Evolutionary conservation across 306 rosid genomes (phyloP).

Genomic region (Ammopiptanthus mongolicus): DNA sequence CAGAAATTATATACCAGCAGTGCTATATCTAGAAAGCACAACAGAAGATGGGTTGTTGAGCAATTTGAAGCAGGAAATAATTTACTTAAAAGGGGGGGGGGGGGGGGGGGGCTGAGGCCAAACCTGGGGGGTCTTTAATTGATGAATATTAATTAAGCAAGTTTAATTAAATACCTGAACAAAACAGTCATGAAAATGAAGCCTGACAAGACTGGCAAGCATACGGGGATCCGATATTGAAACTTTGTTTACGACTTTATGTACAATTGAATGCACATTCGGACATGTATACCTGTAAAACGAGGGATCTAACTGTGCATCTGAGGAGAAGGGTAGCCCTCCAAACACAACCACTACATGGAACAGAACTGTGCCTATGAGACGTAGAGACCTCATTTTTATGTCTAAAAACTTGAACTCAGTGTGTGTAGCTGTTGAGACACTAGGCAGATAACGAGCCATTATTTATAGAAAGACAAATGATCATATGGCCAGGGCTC

Average conservation of each 20-base stretch:
- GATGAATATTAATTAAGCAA: too few relatives aligned
- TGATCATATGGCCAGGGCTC: not conserved
- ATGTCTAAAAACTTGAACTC: not conserved
- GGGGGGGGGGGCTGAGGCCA: too few relatives aligned
- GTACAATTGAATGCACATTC: not conserved
- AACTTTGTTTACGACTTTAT: not conserved
- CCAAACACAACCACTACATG: constrained; percentile 14
- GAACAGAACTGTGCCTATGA: not conserved
- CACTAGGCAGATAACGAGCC: not conserved
- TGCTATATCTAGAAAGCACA: too few relatives aligned
- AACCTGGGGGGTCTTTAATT: too few relatives aligned
- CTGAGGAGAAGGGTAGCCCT: constrained; percentile 16
- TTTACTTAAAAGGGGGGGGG: too few relatives aligned
- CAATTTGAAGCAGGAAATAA: too few relatives aligned
- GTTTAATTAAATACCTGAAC: constrained; percentile 26
- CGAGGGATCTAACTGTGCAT: constrained; percentile 27
- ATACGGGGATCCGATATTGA: constrained; percentile 28
- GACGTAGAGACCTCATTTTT: constrained; percentile 3
- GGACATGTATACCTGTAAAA: constrained; percentile 41
- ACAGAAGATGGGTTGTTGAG: too few relatives aligned
- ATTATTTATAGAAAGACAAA: constrained; percentile 18
- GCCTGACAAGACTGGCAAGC: constrained; percentile 42
- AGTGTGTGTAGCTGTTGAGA: not conserved
- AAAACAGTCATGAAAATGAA: constrained; percentile 63
- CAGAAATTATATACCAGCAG: too few relatives aligned